Evolutionary conservation across 441 rosid genomes (phyloP).

Genomic region (Corymbia citriodora): DNA sequence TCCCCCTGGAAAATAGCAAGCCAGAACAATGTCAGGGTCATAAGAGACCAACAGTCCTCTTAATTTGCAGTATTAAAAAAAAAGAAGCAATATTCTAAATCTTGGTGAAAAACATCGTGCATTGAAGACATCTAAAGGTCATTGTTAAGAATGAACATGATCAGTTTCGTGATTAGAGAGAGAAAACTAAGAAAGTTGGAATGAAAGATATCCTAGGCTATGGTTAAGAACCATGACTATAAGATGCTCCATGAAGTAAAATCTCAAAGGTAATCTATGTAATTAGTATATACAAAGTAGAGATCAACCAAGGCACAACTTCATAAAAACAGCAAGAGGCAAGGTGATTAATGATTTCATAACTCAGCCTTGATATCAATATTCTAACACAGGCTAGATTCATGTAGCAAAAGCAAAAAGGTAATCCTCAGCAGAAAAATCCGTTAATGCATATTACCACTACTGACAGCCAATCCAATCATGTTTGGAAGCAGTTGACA

Average conservation of each 20-base stretch:
- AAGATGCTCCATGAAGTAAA: neutral
- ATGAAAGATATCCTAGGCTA: neutral
- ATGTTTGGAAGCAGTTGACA: neutral
- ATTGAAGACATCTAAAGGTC: neutral
- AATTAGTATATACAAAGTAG: neutral
- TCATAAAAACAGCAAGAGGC: neutral
- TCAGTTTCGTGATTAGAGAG: neutral
- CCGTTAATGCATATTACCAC: neutral
- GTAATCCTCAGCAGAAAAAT: neutral
- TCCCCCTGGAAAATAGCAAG: slow-evolving; percentile 3
- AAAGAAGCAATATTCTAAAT: neutral
- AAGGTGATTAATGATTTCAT: neutral
- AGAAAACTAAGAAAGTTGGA: neutral
- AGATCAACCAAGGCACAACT: neutral
- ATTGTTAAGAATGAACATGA: neutral
- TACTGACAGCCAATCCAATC: neutral
- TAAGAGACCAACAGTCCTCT: neutral
- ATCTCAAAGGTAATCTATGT: neutral
- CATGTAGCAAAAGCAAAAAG: neutral
- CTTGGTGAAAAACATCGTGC: neutral
- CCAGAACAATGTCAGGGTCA: neutral
- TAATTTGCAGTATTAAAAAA: neutral
- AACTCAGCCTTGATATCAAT: neutral
- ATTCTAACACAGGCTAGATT: neutral
- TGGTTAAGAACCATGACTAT: neutral